phyloP scores from a whole-genome alignment of 2,329 filamentous ascomycete genomes.

The Colletotrichum ledebouriae region DNA sequence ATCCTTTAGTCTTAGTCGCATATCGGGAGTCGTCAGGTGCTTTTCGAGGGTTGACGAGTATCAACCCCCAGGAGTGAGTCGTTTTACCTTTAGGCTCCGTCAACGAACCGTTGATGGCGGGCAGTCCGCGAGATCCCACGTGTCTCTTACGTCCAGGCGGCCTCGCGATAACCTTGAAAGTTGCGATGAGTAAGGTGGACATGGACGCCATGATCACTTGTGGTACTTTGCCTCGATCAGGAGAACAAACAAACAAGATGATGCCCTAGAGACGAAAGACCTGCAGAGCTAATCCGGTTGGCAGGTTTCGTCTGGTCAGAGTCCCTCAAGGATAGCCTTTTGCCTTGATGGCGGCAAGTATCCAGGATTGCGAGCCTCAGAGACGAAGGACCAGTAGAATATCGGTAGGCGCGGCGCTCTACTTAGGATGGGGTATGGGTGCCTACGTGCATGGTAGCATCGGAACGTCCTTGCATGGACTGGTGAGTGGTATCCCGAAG shows the following conservation, averaged over 20 bases:
- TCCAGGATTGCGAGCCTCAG: not conserved
- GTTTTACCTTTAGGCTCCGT: conserved; percentile 9
- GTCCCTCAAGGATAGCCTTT: not conserved
- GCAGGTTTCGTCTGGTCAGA: not conserved
- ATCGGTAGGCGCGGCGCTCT: conserved; percentile 7
- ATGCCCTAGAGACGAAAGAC: not conserved
- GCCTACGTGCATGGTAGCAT: conserved; percentile 20
- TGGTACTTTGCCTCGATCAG: not conserved
- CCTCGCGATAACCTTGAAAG: conserved; percentile 7
- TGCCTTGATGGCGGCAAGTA: not conserved
- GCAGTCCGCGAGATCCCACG: conserved; percentile 18
- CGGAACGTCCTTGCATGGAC: conserved; percentile 35
- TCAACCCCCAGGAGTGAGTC: conserved; percentile 5
- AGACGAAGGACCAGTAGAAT: not conserved
- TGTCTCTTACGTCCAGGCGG: conserved; percentile 1
- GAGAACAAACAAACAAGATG: not conserved
- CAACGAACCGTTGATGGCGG: conserved; percentile 5
- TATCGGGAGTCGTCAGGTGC: conserved; percentile 26
- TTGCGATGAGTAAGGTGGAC: not conserved
- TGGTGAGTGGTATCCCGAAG: not conserved
- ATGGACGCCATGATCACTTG: conserved; percentile 1
- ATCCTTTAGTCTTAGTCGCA: conserved; percentile 28
- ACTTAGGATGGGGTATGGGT: conserved; percentile 1
- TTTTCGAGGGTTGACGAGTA: conserved; percentile 17
- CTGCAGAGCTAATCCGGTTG: not conserved